Evolutionary conservation across 768 basidiomycete genomes (phyloP).

Genomic region (Amanita molliuscula): DNA sequence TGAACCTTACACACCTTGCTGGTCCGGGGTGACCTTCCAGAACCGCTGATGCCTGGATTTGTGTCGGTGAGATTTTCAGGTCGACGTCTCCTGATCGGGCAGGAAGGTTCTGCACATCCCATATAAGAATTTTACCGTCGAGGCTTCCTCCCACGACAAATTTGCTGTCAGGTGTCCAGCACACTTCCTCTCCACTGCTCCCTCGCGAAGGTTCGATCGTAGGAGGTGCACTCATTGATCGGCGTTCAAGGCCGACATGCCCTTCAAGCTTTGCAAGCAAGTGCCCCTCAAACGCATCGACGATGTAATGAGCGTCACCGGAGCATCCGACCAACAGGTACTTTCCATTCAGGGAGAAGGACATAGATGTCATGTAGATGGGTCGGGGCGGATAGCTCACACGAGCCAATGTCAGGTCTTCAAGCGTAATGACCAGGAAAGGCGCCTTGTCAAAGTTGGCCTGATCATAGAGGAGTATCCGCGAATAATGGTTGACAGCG

Average conservation of each 20-base stretch:
- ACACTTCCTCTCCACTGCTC: constrained; percentile 86
- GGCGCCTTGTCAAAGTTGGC: constrained; percentile 87
- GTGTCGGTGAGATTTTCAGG: constrained; percentile 38
- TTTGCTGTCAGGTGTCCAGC: constrained; percentile 92
- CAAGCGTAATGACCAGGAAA: constrained; percentile 73
- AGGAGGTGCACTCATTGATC: constrained; percentile 35
- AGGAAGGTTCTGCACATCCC: constrained; percentile 72
- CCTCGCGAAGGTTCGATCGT: constrained; percentile 66
- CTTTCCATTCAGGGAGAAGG: constrained; percentile 86
- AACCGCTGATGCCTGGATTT: constrained; percentile 28
- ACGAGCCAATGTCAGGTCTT: constrained; percentile 66
- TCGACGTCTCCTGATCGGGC: constrained; percentile 41
- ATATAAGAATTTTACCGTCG: constrained; percentile 77
- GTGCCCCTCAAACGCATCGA: constrained; percentile 85
- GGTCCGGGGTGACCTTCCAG: constrained; percentile 80
- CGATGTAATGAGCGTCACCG: constrained; percentile 83
- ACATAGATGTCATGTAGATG: constrained; percentile 84
- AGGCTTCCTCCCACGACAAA: constrained; percentile 79
- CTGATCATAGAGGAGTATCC: constrained; percentile 79
- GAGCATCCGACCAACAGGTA: constrained; percentile 90
- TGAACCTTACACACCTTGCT: constrained; percentile 80
- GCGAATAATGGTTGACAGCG: constrained; percentile 70
- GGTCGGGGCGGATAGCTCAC: constrained; percentile 81
- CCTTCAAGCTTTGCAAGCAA: constrained; percentile 82
- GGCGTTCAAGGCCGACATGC: constrained; percentile 72